Base-by-base conservation (phyloP, 768 basidiomycete species). In the Rhodotorula graminis region DNA sequence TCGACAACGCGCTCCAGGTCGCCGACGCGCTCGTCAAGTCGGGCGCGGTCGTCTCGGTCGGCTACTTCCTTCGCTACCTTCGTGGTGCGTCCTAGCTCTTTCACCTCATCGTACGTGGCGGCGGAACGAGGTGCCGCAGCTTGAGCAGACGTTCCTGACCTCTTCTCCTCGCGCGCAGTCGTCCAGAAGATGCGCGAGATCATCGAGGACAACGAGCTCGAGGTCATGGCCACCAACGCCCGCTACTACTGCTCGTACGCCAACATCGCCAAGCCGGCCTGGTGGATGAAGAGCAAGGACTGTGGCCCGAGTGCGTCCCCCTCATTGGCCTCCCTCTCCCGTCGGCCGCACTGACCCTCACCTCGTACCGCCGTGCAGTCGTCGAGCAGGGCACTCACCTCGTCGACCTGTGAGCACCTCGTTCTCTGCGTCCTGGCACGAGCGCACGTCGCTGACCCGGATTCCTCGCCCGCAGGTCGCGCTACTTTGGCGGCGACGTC, bases 161-260 rank as follows among this genome's bases (percentile, higher is more conserved):
- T n/a, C n/a, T 2, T 37, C 37, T 2, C 44, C 6, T 16, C 19
- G 6, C 37, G 92, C 80, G 90, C 89, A 69, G 93, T 90, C 46
- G 92, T 95, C 31, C 93, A 96, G 82, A 89, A 88, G 86, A 96
- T 97, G 91, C 94, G 95, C 83, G 86, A 89, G 72, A 93, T 97
- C 81, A 90, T 99, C 80, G 84, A 91, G 79, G 92, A 95, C 74
- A 97, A 97, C 81, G 87, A 92, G 79, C 85, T 99, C 70, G 90
- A 89, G 31, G 93, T 99, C 64, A 97, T 98, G 94, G 86, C 89
- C 59, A 98, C 95, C 49, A 88, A 94, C 76, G 94, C 93, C 15
- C 89, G 95, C 70, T 99, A 97, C 82, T 92, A 92, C 19, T 89
- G 89, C 78, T 91, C 91, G 53, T 94, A 92, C 77, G 62, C 65